Evolutionary conservation across 2,329 filamentous ascomycete species (phyloP), one percentile per base, ranked within the genome.

Genomic region (Fusarium albosuccineum): DNA sequence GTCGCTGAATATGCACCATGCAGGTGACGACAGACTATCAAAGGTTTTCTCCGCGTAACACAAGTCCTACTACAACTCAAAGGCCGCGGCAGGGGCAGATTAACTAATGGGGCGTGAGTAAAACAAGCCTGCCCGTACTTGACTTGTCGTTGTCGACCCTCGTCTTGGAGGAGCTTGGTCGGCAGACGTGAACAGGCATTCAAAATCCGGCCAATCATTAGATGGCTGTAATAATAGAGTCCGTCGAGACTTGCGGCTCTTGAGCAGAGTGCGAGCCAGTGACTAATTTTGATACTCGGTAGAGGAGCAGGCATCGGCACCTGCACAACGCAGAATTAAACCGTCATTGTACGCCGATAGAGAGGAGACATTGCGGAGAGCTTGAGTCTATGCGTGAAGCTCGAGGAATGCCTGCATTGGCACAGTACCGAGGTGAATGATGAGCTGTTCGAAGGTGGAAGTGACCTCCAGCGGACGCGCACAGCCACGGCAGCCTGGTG

Each of bases 401-500:
- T 22, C 22, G 22, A 22, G 22, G 22, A 22, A 22, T 22, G 22
- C 22, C 22, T 22, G 22, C 22, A 22, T 22, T 22, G 22, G 22
- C 22, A 22, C 22, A 22, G 22, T 22, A 22, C 22, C 22, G 22
- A 22, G 22, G 22, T 22, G 22, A 22, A 22, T 22, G 22, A 22
- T 22, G 22, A 22, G 22, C 22, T 22, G 22, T 22, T 22, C 4
- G 22, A 22, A 22, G 22, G 22, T 22, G 5, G 30, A 33, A 36
- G 45, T 26, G 36, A 41, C 36, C 36, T 33, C 36, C 5, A 22
- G 22, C 22, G 54, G 67, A 68, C 67, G 67, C 64, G 67, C 57
- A 60, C 41, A 40, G 57, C 67, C 48, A 68, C 60, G 50, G 60
- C 26, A 55, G 67, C 67, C 62, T 66, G 51, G 57, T 46, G 64